Evolutionary conservation across 306 rosid species (phyloP), one percentile per base, ranked within the genome.

Genomic region (Prunus dulcis): DNA sequence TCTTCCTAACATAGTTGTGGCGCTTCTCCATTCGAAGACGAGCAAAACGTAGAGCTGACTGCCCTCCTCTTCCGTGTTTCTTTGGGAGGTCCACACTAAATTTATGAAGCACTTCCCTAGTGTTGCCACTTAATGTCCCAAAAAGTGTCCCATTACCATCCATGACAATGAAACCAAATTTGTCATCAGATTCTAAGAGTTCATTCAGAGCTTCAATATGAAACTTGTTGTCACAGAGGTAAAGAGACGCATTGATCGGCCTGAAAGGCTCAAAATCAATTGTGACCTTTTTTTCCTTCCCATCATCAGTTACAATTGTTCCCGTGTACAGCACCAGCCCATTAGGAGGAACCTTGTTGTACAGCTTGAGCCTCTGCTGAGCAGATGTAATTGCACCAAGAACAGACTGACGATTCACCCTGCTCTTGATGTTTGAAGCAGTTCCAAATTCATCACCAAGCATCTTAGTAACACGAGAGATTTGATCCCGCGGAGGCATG

Each of bases 1-100:
- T 92, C 84, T 92, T 92, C 80, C 97, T 88, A 12, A 92, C 97
- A 67, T 92, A 93, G 72, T 93, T 93, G 75, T 93, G 97, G 12
- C 96, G 89, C 76, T 93, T 93, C 78, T 90, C 97, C 97, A 93
- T 90, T 12, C 96, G 86, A 76, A 93, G 96, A 86, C 96, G 96
- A 51, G 96, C 97, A 83, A 93, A 93, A 68, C 97, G 90, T 68
- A 88, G 82, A 12, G 97, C 97, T 34, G 97, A 93, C 71, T 93
- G 97, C 46, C 97, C 97, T 90, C 97, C 97, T 89, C 97, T 86
- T 63, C 97, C 96, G 12, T 93, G 97, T 38, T 90, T 93, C 88
- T 93, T 93, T 10, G 97, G 97, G 2, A 90, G 86, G 79, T 93
- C 97, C 47, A 93, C 97, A 8, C 88, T 88, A 79, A 90, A 93